Base-by-base conservation (phyloP, 768 basidiomycete genomes). In the Mycena metata region DNA sequence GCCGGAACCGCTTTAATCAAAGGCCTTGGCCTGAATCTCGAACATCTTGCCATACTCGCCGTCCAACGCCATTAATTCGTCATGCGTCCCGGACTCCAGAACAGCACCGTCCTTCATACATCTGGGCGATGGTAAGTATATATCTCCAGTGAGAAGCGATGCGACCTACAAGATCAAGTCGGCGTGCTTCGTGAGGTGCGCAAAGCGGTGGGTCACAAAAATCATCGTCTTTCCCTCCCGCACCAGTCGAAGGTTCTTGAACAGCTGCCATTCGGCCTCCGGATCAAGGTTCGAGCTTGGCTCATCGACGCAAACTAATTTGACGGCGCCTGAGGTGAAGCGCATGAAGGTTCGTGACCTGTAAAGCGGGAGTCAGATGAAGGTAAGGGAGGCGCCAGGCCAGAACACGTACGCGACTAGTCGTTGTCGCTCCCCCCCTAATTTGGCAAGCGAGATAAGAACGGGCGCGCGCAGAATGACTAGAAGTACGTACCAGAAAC, bases 271-370 rank as follows among this genome's bases (percentile, higher is more conserved):
- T 72, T 91, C 90, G 0, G 81, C 85, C 54, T 85, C 77, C 10
- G 90, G 84, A 60, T 90, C 90, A 30, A 90, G 72, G 5, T 85
- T 83, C 0, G 88, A 88, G 52, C 82, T 88, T 0, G 89, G 89
- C 72, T 90, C 89, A 69, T 91, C 89, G 1, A 87, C 82, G 5
- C 86, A 82, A 16, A 89, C 77, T 11, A 90, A 83, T 43, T 81
- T 83, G 30, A 85, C 79, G 4, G 82, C 67, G 13, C 77, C 78
- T 15, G 80, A 82, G 11, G 78, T 79, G 67, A 83, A 78, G n/a
- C 85, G 78, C 83, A 88, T 84, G 61, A 88, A 86, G 6, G 83
- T 80, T 1, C 87, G 83, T 8, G 88, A 81, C 11, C 87, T 86
- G 68, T 12, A n/a, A 15, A 9, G 11, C 15, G 19, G 15, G 63